A percentile compares a stretch with the other conserved stretches of the same genome.
Evolutionary conservation across 2,329 filamentous ascomycete species (phyloP).

Genomic region (Pseudogymnoascus sp.): DNA sequence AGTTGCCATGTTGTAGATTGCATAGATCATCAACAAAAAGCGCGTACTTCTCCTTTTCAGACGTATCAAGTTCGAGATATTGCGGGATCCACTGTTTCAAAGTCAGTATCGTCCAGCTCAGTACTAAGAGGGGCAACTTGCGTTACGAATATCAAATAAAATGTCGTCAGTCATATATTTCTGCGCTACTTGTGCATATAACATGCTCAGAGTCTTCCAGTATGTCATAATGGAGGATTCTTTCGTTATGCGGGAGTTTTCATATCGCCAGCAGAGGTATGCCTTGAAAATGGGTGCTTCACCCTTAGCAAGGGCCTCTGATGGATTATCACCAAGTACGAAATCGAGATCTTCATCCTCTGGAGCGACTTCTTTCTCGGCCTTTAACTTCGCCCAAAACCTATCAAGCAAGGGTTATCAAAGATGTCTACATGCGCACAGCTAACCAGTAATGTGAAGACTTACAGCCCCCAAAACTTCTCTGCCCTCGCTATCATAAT

Average conservation of each 20-base stretch:
- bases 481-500: constrained; percentile 17
- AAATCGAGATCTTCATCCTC: not conserved
- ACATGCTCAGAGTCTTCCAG: constrained; percentile 19
- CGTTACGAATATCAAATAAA: constrained; percentile 19
- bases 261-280: constrained; percentile 17
- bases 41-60: constrained; percentile 19
- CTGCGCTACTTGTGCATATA: constrained; percentile 14
- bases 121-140: constrained; percentile 9
- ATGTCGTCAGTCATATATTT: constrained; percentile 15
- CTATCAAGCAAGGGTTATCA: constrained; percentile 13
- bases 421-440: constrained; percentile 8
- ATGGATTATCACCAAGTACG: constrained; percentile 9
- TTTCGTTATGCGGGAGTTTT: constrained; percentile 20
- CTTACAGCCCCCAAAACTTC: constrained; percentile 16
- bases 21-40: constrained; percentile 21
- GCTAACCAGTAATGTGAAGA: constrained; percentile 9
- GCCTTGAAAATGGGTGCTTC: constrained; percentile 18
- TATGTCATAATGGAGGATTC: constrained; percentile 17
- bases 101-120: constrained; percentile 10
- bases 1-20: constrained; percentile 19
- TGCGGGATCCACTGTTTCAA: constrained; percentile 16
- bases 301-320: constrained; percentile 11
- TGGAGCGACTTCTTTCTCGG: not conserved
- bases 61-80: constrained; percentile 17
- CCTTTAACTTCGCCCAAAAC: constrained; percentile 12